phyloP scores from a whole-genome alignment of 1,284 basidiomycete species.

The Earliella scabrosa region DNA sequence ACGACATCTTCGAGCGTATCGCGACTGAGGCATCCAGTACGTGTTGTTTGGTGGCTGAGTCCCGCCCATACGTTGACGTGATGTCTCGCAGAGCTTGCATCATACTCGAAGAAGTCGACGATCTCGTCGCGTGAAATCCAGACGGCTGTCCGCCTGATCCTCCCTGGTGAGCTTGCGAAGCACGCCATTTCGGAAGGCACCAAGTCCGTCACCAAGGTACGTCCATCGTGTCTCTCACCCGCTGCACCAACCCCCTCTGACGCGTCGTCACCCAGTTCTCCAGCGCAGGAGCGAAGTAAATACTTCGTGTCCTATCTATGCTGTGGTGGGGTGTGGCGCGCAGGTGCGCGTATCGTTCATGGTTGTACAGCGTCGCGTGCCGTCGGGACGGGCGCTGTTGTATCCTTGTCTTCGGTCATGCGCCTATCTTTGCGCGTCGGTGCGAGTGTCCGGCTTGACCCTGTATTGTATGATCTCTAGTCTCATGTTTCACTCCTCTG shows the following conservation, averaged over 20 bases:
- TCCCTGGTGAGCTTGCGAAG: constrained; percentile 87
- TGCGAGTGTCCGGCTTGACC: too few relatives aligned
- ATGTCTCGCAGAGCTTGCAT: constrained; percentile 71
- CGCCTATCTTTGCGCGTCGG: too few relatives aligned
- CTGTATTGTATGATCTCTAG: too few relatives aligned
- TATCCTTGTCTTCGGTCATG: too few relatives aligned
- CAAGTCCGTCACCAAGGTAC: constrained; percentile 50
- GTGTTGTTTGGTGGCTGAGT: constrained; percentile 33
- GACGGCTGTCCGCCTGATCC: constrained; percentile 89
- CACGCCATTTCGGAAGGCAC: constrained; percentile 82
- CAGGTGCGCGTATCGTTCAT: too few relatives aligned
- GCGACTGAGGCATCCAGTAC: constrained; percentile 86
- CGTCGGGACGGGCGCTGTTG: too few relatives aligned
- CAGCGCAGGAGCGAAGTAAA: constrained; percentile 63
- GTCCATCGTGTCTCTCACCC: background rate
- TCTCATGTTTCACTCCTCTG: too few relatives aligned
- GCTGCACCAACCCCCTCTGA: constrained; percentile 1
- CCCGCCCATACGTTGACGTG: constrained; percentile 5
- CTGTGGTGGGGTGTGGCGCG: too few relatives aligned
- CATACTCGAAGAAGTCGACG: constrained; percentile 94
- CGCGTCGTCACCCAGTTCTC: constrained; percentile 49
- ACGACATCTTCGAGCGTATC: constrained; percentile 94
- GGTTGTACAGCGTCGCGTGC: too few relatives aligned
- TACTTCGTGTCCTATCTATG: too few relatives aligned
- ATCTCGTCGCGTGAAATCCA: constrained; percentile 95